Percentiles rank a stretch among this genome's conserved stretches.
phyloP scores from a whole-genome alignment of 148 eudicot genomes.

The Pharnaceum exiguum region DNA sequence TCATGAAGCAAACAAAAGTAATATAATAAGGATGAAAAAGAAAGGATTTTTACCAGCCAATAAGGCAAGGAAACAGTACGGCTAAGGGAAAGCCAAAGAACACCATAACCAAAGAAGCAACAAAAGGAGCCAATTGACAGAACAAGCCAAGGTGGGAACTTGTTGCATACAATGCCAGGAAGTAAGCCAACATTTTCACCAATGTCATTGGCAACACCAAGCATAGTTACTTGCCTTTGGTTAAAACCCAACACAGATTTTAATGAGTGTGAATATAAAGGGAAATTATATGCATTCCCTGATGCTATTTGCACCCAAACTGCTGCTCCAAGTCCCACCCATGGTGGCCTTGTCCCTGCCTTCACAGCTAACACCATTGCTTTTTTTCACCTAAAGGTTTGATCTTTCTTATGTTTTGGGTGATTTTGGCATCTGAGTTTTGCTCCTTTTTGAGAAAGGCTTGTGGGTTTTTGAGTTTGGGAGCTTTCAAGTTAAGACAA shows the following conservation, averaged over 20 bases:
- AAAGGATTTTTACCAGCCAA: constrained; percentile 44
- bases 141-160: constrained; percentile 70
- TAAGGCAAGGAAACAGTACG: constrained; percentile 58
- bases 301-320: constrained; percentile 65
- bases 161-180: constrained; percentile 56
- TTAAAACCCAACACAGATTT: constrained; percentile 66
- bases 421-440: neutral
- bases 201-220: constrained; percentile 76
- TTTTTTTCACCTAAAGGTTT: neutral
- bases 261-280: constrained; percentile 63
- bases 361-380: constrained; percentile 33
- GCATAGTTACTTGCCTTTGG: constrained; percentile 64
- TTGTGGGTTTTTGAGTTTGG: neutral
- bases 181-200: constrained; percentile 72
- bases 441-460: too few species aligned
- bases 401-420: neutral
- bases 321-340: constrained; percentile 77
- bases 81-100: constrained; percentile 65
- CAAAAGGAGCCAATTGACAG: constrained; percentile 46
- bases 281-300: constrained; percentile 63
- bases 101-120: constrained; percentile 66
- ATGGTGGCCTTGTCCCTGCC: constrained; percentile 66
- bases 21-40: neutral
- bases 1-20: too few species aligned
- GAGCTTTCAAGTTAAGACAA: neutral